Base-by-base conservation (phyloP, 2,329 filamentous ascomycete species). In the Xylariaceae sp. region DNA sequence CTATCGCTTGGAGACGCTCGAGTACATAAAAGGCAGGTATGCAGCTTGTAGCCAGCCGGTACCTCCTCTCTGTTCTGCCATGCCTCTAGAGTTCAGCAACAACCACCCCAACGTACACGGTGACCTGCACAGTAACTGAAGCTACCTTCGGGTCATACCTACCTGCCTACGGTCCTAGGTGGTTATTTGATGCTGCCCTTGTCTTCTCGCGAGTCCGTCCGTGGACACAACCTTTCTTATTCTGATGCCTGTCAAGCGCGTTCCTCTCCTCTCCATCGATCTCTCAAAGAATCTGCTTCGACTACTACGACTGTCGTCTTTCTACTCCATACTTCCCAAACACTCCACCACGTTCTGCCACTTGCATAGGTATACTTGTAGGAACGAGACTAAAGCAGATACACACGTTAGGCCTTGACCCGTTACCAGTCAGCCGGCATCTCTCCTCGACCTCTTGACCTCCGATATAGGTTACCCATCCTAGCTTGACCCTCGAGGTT, bases 401-500 rank as follows among this genome's bases (percentile, higher is more conserved):
- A 30, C 23, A 51, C 49, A 35, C 2, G 18, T 51, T 51, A 35
- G 30, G 49, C 49, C 11, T 51, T 23, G 23, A 35, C 13, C 49
- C 30, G 34, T 42, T 13, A 42, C 30, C 51, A 42, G 51, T 18
- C 39, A 49, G 58, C 51, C 17, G 42, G 53, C 45, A 54, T 42
- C 45, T 53, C 51, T 39, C 51, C 45, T 45, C 44, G 23, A 51
- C 30, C 48, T 42, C 37, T 13, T 44, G 23, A 30, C 23, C 50
- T 51, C 60, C 55, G 55, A 56, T 39, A 64, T 58, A 60, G 53
- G 47, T 55, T 50, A 50, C 23, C 23, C 23, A 30, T 42, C 57
- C 52, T 62, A 60, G 63, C 57, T 58, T 44, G 54, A 62, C 23
- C 5, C 23, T 30, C 23, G 23, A 4, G 23, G 51, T 47, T 57